These are phyloP conservation scores for Rhizopogon vesiculosus DNA, from an alignment of 768 basidiomycete genomes.

Conservation along the genomic window DNA sequence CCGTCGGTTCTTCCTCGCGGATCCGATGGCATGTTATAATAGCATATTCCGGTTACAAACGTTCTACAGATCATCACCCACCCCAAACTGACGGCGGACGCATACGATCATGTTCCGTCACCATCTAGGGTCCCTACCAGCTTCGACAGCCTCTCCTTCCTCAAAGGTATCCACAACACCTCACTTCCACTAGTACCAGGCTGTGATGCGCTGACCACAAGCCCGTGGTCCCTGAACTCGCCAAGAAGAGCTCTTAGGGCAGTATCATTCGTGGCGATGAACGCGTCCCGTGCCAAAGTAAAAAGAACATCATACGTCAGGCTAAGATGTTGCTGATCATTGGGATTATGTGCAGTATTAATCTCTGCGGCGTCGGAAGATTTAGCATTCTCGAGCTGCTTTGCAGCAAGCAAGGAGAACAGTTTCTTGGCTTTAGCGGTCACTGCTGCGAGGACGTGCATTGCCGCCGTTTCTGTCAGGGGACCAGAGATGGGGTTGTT, in stretches of 20 bases:
- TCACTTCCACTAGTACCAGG: slow-evolving; percentile 45
- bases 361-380: slow-evolving; percentile 5
- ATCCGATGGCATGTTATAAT: neutral
- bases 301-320: slow-evolving; percentile 67
- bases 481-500: slow-evolving; percentile 31
- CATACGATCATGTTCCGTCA: neutral
- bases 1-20: neutral
- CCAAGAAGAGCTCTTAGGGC: slow-evolving; percentile 76
- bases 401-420: slow-evolving; percentile 64
- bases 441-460: slow-evolving; percentile 82
- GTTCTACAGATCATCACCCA: neutral
- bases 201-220: slow-evolving; percentile 56
- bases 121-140: slow-evolving; percentile 33
- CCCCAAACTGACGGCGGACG: too few species aligned
- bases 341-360: slow-evolving; percentile 3
- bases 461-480: slow-evolving; percentile 73
- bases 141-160: slow-evolving; percentile 63
- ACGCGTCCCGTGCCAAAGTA: slow-evolving; percentile 70
- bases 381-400: slow-evolving; percentile 61
- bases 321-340: slow-evolving; percentile 48
- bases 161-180: slow-evolving; percentile 83
- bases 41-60: neutral
- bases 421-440: slow-evolving; percentile 83
- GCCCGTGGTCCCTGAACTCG: slow-evolving; percentile 88
- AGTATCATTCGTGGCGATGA: slow-evolving; percentile 86